phyloP scores from a whole-genome alignment of 2,329 filamentous ascomycete genomes.

The Epichloe bromicola region DNA sequence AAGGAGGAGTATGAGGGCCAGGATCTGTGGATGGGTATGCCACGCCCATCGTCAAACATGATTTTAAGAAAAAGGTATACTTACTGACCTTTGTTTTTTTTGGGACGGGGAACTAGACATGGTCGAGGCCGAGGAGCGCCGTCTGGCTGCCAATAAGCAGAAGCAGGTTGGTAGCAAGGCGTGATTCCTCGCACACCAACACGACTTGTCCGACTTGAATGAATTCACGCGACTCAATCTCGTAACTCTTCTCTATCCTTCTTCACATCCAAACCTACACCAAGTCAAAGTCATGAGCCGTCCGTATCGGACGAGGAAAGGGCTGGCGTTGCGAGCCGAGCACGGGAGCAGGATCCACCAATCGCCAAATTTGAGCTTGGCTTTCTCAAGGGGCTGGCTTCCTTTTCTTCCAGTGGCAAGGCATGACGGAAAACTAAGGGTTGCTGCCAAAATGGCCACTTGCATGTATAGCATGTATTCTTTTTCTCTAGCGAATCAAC shows the following conservation, averaged over 20 bases:
- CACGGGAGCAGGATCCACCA: not conserved
- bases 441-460: not conserved
- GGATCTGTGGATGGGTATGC: conserved; percentile 77
- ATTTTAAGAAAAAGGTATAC: too few species aligned
- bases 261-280: too few species aligned
- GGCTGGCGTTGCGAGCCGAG: not conserved
- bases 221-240: not conserved
- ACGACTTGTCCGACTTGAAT: too few species aligned
- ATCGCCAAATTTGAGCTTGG: not conserved
- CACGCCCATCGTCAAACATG: too few species aligned
- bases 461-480: not conserved
- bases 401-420: not conserved
- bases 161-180: conserved; percentile 16
- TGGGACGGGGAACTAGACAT: conserved; percentile 51
- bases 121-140: conserved; percentile 66
- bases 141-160: conserved; percentile 30
- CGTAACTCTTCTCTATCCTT: not conserved
- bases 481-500: not conserved
- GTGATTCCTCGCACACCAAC: not conserved
- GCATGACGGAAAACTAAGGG: not conserved
- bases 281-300: not conserved
- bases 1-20: conserved; percentile 79
- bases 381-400: too few species aligned
- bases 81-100: conserved; percentile 8
- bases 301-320: not conserved